Evolutionary conservation across 768 basidiomycete genomes (phyloP), one percentile per base, ranked within the genome.

Genomic region (Panaeolus papilionaceus): DNA sequence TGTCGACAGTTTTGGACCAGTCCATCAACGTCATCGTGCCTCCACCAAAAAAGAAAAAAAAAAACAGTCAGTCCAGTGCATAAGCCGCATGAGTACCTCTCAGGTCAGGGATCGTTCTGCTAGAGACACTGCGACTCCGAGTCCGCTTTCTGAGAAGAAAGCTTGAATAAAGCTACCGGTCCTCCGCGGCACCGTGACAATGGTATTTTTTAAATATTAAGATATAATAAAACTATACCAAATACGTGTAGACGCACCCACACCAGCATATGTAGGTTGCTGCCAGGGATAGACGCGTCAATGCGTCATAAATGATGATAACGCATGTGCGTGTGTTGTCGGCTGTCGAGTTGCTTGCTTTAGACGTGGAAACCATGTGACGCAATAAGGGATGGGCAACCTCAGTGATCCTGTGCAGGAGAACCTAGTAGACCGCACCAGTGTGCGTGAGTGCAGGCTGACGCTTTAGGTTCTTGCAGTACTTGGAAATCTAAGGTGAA

Each of bases 301-400:
- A 28, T 58, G 54, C 54, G 54, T 58, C 54, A 58, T 58, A 11
- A 33, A 58, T 58, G 54, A 58, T 58, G 54, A 58, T 51, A 26
- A 51, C 6, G 23, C 49, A 51, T 51, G 49, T 51, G 49, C 49
- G 49, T 51, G 26, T 51, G 2, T 23, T 47, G 45, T 20, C 54
- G 20, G 54, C 20, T 58, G 33, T 5, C 33, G 54, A 4, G 54
- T 58, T 58, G 54, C 54, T 58, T 37, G 33, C 28, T 33, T 58
- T 58, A 12, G 33, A 51, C 47, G 1, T 58, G 33, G 54, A 14
- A 16, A 58, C 54, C 54, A 58, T 58, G 28, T 58, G 54, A 58
- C 26, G 23, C 49, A 23, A 51, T n/a, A 2, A 51, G 14, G 16
- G 37, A 14, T 12, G 54, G 26, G 6, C 12, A 58, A 58, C 54